A percentile compares a stretch with the other conserved stretches of the same genome.
Conservation (phyloP, 2,329 filamentous ascomycete species). For the Fusarium setosum region DNA sequence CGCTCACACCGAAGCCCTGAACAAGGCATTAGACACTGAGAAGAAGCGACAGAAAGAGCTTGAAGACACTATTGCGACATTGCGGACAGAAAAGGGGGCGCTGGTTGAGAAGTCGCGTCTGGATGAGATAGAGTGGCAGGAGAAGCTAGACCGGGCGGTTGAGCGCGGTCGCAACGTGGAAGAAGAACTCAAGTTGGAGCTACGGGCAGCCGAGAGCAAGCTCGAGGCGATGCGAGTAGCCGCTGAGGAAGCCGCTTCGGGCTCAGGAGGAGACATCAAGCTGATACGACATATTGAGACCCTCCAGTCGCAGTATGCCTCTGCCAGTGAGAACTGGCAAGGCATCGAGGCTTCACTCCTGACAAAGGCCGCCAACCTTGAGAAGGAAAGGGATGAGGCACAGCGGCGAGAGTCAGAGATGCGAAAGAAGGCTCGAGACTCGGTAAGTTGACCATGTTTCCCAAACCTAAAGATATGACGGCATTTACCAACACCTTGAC, state of each 20-base stretch:
- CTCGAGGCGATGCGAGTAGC: slow-evolving; percentile 86
- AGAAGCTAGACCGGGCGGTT: slow-evolving; percentile 77
- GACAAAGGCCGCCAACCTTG: slow-evolving; percentile 79
- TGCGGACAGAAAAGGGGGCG: slow-evolving; percentile 84
- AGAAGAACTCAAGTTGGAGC: slow-evolving; percentile 83
- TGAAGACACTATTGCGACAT: slow-evolving; percentile 68
- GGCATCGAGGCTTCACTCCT: slow-evolving; percentile 90
- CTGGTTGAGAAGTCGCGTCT: slow-evolving; percentile 75
- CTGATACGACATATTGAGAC: slow-evolving; percentile 94
- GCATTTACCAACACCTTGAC: slow-evolving; percentile 27
- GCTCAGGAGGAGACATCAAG: slow-evolving; percentile 85
- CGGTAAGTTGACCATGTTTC: slow-evolving; percentile 65
- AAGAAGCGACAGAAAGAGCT: slow-evolving; percentile 68
- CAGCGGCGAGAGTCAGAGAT: slow-evolving; percentile 86
- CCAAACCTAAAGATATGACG: not conserved
- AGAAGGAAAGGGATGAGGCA: slow-evolving; percentile 92
- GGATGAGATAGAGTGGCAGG: slow-evolving; percentile 77
- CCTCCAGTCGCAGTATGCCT: slow-evolving; percentile 92
- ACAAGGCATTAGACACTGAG: slow-evolving; percentile 74
- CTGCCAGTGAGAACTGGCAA: slow-evolving; percentile 97
- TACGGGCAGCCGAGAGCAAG: slow-evolving; percentile 84
- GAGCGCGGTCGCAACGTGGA: slow-evolving; percentile 77
- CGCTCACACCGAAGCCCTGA: slow-evolving; percentile 73
- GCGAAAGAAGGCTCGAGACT: slow-evolving; percentile 88
- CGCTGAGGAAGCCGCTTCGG: slow-evolving; percentile 90